Evolutionary conservation across 805 yeast genomes (phyloP).

Genomic region (Ogataea nakhonphanomensis): DNA sequence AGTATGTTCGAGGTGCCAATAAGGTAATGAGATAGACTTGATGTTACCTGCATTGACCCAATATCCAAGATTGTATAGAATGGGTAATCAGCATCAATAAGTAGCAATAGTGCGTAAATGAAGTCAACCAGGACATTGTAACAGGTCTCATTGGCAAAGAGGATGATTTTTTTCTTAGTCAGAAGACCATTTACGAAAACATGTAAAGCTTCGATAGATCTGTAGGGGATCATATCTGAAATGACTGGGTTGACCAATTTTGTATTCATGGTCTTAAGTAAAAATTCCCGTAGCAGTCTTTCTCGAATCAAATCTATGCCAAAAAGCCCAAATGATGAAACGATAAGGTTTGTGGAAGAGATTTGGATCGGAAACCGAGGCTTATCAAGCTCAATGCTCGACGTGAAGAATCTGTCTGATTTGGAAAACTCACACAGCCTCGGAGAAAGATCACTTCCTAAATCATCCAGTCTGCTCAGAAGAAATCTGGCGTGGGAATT

Average conservation of each 20-base stretch:
- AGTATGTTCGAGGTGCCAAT: constrained; percentile 70
- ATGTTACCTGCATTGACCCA: constrained; percentile 49
- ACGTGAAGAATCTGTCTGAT: constrained; percentile 21
- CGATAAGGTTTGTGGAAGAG: constrained; percentile 26
- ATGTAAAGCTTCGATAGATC: constrained; percentile 31
- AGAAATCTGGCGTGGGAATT: constrained; percentile 20
- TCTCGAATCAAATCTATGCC: constrained; percentile 33
- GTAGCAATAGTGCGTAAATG: constrained; percentile 38
- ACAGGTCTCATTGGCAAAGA: constrained; percentile 39
- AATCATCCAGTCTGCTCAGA: constrained; percentile 21
- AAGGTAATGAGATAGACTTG: constrained; percentile 40
- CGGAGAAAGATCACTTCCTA: constrained; percentile 11
- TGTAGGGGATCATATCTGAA: constrained; percentile 21
- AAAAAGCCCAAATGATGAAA: constrained; percentile 26
- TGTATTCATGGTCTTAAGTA: constrained; percentile 12
- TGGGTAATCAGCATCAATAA: constrained; percentile 30
- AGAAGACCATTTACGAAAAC: constrained; percentile 46
- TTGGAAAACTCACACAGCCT: constrained; percentile 13
- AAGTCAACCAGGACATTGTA: constrained; percentile 47
- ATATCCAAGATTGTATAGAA: constrained; percentile 56
- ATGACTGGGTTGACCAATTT: constrained; percentile 1
- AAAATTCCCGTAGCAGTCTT: constrained; percentile 20
- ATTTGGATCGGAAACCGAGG: constrained; percentile 31
- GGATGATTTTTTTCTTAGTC: constrained; percentile 42
- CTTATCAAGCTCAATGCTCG: constrained; percentile 20